Conservation (phyloP, 1,284 basidiomycete species). For the Xerocomus amazonicus region DNA sequence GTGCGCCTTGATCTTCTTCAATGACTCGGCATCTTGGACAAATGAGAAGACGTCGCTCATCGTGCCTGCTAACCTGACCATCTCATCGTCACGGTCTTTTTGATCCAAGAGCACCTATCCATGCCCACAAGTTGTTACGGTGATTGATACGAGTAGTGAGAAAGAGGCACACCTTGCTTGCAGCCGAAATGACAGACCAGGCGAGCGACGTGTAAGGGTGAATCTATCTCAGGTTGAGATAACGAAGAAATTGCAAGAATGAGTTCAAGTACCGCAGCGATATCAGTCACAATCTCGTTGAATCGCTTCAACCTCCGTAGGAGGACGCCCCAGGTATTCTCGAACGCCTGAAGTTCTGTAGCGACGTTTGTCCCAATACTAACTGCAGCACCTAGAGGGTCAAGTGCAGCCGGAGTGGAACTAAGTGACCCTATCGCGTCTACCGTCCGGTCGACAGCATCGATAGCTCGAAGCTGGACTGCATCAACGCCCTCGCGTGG, state of each 20-base stretch:
- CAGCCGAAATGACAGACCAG: conserved; percentile 25
- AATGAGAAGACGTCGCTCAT: conserved; percentile 16
- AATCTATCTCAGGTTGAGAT: conserved; percentile 4
- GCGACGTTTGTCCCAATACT: neutral
- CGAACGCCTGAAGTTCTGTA: conserved; percentile 10
- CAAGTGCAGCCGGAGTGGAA: too few relatives aligned
- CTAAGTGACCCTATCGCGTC: neutral
- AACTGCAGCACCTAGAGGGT: too few relatives aligned
- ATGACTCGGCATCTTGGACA: too few relatives aligned
- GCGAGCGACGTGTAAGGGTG: conserved; percentile 20
- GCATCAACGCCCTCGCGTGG: neutral
- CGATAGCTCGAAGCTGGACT: conserved; percentile 15
- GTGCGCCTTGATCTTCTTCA: too few relatives aligned
- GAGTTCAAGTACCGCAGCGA: conserved; percentile 15
- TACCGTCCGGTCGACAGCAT: conserved; percentile 8
- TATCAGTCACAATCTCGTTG: conserved; percentile 5
- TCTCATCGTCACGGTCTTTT: conserved; percentile 9
- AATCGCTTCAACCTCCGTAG: conserved; percentile 16
- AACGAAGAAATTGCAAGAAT: too few relatives aligned
- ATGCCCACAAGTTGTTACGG: too few relatives aligned
- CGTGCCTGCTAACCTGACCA: conserved; percentile 12
- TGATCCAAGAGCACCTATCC: conserved; percentile 20
- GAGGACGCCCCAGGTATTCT: conserved; percentile 18
- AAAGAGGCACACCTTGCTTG: conserved; percentile 12
- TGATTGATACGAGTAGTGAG: neutral